phyloP scores from a whole-genome alignment of 768 basidiomycete species.

The Mycena vulgaris region DNA sequence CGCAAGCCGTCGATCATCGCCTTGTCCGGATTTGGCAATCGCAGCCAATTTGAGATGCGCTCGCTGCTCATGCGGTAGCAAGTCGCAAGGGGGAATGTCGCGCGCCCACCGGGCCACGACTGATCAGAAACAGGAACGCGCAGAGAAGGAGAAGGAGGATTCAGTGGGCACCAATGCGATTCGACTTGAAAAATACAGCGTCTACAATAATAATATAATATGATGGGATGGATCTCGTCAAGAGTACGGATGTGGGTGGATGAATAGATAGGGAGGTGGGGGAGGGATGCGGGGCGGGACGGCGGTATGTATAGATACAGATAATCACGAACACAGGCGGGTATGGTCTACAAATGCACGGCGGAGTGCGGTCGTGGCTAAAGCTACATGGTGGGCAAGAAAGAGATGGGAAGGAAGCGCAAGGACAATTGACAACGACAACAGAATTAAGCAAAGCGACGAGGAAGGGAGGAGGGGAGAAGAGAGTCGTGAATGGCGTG shows the following conservation, averaged over 20 bases:
- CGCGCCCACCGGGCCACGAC: background rate
- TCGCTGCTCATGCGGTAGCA: too few relatives aligned
- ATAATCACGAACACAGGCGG: conserved; percentile 32
- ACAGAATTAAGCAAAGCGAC: conserved; percentile 5
- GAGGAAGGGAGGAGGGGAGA: background rate
- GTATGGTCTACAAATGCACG: conserved; percentile 22
- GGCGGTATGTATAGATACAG: conserved; percentile 40
- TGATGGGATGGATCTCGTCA: conserved; percentile 1
- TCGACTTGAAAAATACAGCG: conserved; percentile 30
- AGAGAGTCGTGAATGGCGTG: background rate
- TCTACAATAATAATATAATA: conserved; percentile 30
- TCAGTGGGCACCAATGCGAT: background rate
- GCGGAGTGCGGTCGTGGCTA: too few relatives aligned
- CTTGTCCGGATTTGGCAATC: too few relatives aligned
- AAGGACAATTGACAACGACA: background rate
- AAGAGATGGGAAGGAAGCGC: background rate
- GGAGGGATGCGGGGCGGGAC: background rate
- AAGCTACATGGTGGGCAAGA: conserved; percentile 34
- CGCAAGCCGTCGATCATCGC: too few relatives aligned
- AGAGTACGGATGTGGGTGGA: conserved; percentile 10
- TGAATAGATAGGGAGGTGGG: background rate
- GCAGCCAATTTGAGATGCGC: too few relatives aligned
- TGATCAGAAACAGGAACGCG: background rate
- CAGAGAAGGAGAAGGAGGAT: background rate
- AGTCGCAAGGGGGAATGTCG: too few relatives aligned